These are phyloP conservation scores for Arthrobotrys megalospora DNA, from an alignment of 2,329 filamentous ascomycete genomes.

Conservation along the genomic window DNA sequence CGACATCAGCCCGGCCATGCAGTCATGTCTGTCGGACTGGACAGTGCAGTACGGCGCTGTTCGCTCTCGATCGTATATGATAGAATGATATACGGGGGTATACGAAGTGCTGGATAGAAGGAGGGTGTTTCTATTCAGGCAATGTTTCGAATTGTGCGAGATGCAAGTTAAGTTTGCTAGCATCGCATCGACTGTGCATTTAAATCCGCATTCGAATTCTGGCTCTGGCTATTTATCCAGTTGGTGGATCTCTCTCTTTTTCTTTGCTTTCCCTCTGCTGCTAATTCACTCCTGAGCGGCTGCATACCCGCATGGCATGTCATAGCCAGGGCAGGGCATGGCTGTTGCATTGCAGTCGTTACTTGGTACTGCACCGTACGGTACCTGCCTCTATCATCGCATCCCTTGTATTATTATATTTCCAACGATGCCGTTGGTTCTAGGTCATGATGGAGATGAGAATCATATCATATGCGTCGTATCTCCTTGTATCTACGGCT, in stretches of 20 bases:
- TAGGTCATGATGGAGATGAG: neutral
- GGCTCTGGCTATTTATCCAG: too few species aligned
- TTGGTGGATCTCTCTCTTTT: too few species aligned
- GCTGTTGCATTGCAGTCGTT: too few species aligned
- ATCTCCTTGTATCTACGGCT: neutral
- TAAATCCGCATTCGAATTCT: too few species aligned
- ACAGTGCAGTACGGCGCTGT: neutral
- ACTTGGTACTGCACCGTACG: neutral
- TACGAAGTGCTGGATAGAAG: neutral
- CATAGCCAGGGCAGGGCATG: too few species aligned
- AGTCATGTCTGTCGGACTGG: neutral
- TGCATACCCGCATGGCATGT: too few species aligned
- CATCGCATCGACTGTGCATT: neutral
- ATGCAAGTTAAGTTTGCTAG: neutral
- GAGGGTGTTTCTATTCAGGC: slow-evolving; percentile 19
- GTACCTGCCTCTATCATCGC: neutral
- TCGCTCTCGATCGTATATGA: neutral
- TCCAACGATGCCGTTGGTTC: too few species aligned
- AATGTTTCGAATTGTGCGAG: slow-evolving; percentile 23
- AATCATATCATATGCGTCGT: slow-evolving; percentile 8
- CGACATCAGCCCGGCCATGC: too few species aligned
- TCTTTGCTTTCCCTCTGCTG: too few species aligned
- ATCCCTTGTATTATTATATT: too few species aligned
- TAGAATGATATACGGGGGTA: neutral
- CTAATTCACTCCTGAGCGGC: too few species aligned